Evolutionary conservation across 352 stramenopile genomes (phyloP).

Genomic region (Pythium brachiatum): DNA sequence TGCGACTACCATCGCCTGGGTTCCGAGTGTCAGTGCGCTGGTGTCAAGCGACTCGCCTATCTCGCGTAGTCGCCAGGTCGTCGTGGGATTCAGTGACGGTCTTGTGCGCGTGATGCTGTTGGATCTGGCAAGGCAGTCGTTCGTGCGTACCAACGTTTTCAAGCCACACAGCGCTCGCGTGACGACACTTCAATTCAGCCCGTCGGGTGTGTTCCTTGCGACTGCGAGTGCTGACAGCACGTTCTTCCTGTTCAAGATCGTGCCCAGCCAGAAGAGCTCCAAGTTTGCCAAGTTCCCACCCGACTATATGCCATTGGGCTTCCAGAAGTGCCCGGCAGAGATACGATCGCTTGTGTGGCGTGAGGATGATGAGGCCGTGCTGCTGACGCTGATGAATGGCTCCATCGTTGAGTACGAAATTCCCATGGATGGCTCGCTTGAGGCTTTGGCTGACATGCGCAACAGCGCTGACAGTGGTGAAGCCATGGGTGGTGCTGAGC

Average conservation of each 20-base stretch:
- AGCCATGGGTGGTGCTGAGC: background rate
- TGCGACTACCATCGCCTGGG: conserved; percentile 73
- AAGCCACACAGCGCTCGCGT: conserved; percentile 88
- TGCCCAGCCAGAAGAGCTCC: conserved; percentile 44
- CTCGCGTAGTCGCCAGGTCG: conserved; percentile 62
- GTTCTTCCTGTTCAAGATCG: conserved; percentile 85
- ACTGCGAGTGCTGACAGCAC: conserved; percentile 76
- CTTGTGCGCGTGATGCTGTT: conserved; percentile 73
- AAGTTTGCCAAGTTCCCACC: conserved; percentile 51
- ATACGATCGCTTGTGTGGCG: conserved; percentile 62
- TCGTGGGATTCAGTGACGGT: conserved; percentile 89
- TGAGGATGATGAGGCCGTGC: conserved; percentile 58
- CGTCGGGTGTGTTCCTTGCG: conserved; percentile 65
- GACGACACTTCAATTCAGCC: conserved; percentile 65
- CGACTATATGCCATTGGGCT: conserved; percentile 77
- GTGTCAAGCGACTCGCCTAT: conserved; percentile 35
- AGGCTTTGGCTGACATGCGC: conserved; percentile 18
- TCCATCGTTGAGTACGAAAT: conserved; percentile 70
- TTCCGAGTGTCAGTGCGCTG: conserved; percentile 45
- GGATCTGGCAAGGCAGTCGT: conserved; percentile 44
- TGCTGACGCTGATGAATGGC: conserved; percentile 60
- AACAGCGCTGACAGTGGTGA: conserved; percentile 3
- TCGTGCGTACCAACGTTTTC: conserved; percentile 72
- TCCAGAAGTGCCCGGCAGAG: conserved; percentile 41
- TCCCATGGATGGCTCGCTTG: conserved; percentile 29